Evolutionary conservation across 2,329 filamentous ascomycete genomes (phyloP), one percentile per base, ranked within the genome.

Genomic region (Byssochlamys sp.): DNA sequence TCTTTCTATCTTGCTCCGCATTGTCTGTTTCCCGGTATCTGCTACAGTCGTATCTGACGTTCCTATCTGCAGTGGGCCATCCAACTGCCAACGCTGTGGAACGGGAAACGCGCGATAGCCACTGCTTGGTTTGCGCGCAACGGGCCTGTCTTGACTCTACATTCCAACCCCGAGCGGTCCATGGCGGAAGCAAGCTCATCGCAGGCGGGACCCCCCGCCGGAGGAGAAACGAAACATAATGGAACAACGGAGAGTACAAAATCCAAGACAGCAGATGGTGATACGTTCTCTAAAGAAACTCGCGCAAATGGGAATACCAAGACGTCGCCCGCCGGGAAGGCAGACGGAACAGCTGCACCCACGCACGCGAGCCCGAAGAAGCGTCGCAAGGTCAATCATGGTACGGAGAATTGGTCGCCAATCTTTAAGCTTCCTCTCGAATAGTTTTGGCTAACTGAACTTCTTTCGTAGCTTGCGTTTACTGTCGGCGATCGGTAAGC

Each of bases 401-500:
- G 89, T 91, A 84, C 78, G 49, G 9, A 28, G 85, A 75, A 64
- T 62, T 63, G n/a, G 39, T 45, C 39, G 39, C 39, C n/a, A 9
- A 14, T 19, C 39, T 45, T 6, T 45, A 19, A 7, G 19, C n/a
- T 7, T 19, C 4, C 12, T 45, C 24, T 6, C 35, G 35, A 14
- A 45, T 45, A 1, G 14, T 19, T 19, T n/a, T 7, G 39, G 39
- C 39, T 45, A 45, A 45, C 39, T 19, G 39, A 7, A 24, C 57
- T 60, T 58, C 62, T 72, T 72, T 71, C 79, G 75, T 78, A 92
- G 89, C 89, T 71, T 92, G 89, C 78, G 87, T 92, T 71, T 92
- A 92, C 77, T 92, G 89, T 78, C 87, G 89, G 75, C 85, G 89
- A 84, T 92, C 89, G 83, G 88, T 91, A 84, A 89, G 88, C 86